A percentile compares a stretch with the other conserved stretches of the same genome.
Evolutionary conservation across 495 filamentous ascomycete genomes (phyloP).

Genomic region (Saxophila tyrrhenica): DNA sequence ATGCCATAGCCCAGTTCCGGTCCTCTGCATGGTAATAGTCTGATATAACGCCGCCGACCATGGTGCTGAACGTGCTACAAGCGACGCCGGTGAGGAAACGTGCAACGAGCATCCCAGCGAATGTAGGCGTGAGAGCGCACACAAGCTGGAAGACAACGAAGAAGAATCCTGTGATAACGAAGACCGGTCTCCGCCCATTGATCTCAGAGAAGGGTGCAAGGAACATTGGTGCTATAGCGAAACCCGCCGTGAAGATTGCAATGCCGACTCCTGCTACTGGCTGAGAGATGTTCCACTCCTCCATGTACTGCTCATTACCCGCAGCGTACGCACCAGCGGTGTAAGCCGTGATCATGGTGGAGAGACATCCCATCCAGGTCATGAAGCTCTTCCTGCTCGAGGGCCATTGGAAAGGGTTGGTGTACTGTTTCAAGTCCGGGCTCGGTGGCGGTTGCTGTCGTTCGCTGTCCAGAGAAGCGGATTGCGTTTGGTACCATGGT

Average conservation of each 20-base stretch:
- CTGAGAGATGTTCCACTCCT: slow-evolving; percentile 49
- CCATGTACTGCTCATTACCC: slow-evolving; percentile 48
- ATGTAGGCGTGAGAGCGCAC: slow-evolving; percentile 61
- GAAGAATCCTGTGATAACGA: slow-evolving; percentile 58
- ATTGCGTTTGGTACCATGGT: slow-evolving; percentile 37
- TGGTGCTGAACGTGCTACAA: slow-evolving; percentile 73
- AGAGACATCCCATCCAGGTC: slow-evolving; percentile 61
- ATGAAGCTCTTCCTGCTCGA: slow-evolving; percentile 42
- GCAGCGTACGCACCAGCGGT: slow-evolving; percentile 72
- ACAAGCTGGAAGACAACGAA: slow-evolving; percentile 60
- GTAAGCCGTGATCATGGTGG: slow-evolving; percentile 70
- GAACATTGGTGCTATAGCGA: slow-evolving; percentile 78
- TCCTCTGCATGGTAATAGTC: slow-evolving; percentile 75
- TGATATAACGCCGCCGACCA: slow-evolving; percentile 85
- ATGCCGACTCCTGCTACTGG: slow-evolving; percentile 65
- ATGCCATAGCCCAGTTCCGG: slow-evolving; percentile 80
- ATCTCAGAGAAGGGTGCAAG: slow-evolving; percentile 86
- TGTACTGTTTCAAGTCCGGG: slow-evolving; percentile 57
- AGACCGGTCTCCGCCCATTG: slow-evolving; percentile 67
- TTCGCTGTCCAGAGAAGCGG: slow-evolving; percentile 25
- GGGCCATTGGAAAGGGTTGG: slow-evolving; percentile 67
- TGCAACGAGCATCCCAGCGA: slow-evolving; percentile 64
- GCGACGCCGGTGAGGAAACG: slow-evolving; percentile 68
- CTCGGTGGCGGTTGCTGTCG: slow-evolving; percentile 34
- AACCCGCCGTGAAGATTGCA: slow-evolving; percentile 72